These are phyloP conservation scores for Hamigera avellanea DNA, from an alignment of 495 filamentous ascomycete species.

Conservation along the genomic window DNA sequence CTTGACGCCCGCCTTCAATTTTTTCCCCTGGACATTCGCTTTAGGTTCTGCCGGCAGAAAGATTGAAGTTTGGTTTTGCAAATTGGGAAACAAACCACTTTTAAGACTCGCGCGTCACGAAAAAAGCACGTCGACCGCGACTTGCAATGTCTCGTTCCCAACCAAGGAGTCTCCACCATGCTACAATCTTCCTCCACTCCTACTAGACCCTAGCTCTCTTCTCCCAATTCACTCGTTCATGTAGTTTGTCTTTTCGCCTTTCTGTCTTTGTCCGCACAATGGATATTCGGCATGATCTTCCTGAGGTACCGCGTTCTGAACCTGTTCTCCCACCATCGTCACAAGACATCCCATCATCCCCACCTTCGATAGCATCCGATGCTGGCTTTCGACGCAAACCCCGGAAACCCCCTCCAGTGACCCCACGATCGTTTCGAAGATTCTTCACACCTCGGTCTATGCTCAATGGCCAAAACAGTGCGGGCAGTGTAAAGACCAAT, in stretches of 20 bases:
- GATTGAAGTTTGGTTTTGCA: too few species aligned
- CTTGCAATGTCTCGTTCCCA: constrained; percentile 2
- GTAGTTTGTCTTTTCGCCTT: constrained; percentile 13
- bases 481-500: constrained; percentile 37
- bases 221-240: constrained; percentile 4
- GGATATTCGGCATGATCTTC: constrained; percentile 23
- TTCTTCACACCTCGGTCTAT: constrained; percentile 70
- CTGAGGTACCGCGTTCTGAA: constrained; percentile 31
- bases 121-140: constrained; percentile 14
- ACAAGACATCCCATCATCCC: constrained; percentile 33
- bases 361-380: constrained; percentile 35
- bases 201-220: constrained; percentile 1
- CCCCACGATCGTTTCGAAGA: constrained; percentile 60
- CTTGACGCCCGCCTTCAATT: too few species aligned
- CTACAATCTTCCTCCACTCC: constrained; percentile 4
- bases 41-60: too few species aligned
- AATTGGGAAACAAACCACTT: constrained; percentile 3
- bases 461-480: constrained; percentile 29
- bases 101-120: constrained; percentile 18
- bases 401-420: constrained; percentile 46
- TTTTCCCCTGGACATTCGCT: too few species aligned
- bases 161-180: constrained; percentile 8
- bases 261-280: constrained; percentile 19
- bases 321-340: constrained; percentile 24
- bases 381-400: constrained; percentile 27